phyloP scores from a whole-genome alignment of 2,329 filamentous ascomycete species.

The Anthostomella pinea region DNA sequence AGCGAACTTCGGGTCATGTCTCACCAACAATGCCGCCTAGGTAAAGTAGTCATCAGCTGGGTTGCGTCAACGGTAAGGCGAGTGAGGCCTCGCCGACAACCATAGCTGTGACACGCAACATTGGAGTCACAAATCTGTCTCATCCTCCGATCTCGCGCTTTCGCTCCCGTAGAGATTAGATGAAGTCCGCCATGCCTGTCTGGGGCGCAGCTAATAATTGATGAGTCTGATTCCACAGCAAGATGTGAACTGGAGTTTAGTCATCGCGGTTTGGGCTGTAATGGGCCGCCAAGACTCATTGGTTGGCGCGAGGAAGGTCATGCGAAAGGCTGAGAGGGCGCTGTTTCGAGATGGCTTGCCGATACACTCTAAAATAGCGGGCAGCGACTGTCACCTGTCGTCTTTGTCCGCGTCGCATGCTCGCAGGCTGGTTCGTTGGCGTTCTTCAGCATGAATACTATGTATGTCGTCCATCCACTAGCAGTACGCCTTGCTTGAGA shows the following conservation, averaged over 20 bases:
- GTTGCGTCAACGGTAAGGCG: not conserved
- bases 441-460: no score
- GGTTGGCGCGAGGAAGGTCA: conserved; percentile 14
- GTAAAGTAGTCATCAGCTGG: not conserved
- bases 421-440: no score
- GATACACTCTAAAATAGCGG: conserved; percentile 16
- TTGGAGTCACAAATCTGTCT: conserved; percentile 5
- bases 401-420: conserved; percentile 10
- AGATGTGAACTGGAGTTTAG: conserved; percentile 21
- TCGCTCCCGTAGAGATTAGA: conserved; percentile 2
- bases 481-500: no score
- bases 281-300: conserved; percentile 17
- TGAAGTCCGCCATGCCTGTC: conserved; percentile 3
- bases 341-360: conserved; percentile 23
- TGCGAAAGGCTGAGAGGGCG: conserved; percentile 19
- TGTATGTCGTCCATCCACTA: no score
- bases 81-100: conserved; percentile 6
- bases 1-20: not conserved
- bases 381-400: conserved; percentile 13
- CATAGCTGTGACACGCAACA: conserved; percentile 2
- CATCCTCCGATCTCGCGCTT: conserved; percentile 16
- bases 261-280: conserved; percentile 26
- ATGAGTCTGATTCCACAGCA: conserved; percentile 5
- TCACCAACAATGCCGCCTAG: not conserved
- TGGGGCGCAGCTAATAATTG: not conserved